Evolutionary conservation across 495 filamentous ascomycete genomes (phyloP).

Genomic region (Penicillium cinerascens): DNA sequence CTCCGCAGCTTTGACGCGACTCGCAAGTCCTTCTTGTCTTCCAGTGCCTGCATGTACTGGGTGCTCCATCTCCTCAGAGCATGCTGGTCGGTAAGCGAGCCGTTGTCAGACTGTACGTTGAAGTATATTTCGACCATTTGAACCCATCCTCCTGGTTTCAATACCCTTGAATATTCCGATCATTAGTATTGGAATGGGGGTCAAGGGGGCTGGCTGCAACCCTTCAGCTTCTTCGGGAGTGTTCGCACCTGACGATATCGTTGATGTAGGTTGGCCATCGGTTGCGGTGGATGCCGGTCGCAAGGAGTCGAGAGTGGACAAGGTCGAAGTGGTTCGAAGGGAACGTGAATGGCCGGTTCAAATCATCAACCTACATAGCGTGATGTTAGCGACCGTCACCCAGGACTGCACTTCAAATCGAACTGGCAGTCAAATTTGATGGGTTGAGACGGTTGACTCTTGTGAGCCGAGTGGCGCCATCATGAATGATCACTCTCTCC

Average conservation of each 20-base stretch:
- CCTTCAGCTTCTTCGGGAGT: background rate
- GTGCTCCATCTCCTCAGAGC: slow-evolving; percentile 73
- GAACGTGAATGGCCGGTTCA: slow-evolving; percentile 76
- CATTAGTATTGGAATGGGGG: slow-evolving; percentile 14
- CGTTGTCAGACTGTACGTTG: slow-evolving; percentile 88
- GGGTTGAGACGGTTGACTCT: background rate
- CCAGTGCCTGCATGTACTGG: slow-evolving; percentile 61
- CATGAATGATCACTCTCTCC: background rate
- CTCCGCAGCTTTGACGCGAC: slow-evolving; percentile 59
- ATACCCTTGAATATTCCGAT: slow-evolving; percentile 36
- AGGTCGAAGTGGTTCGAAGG: slow-evolving; percentile 78
- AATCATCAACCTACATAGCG: slow-evolving; percentile 60
- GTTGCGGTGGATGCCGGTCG: slow-evolving; percentile 67
- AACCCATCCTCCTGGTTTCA: slow-evolving; percentile 76
- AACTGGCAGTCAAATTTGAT: background rate
- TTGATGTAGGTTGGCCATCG: slow-evolving; percentile 77
- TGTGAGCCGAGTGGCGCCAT: background rate
- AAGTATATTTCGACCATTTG: slow-evolving; percentile 89
- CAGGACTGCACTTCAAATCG: background rate
- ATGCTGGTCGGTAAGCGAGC: slow-evolving; percentile 66
- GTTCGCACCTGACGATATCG: slow-evolving; percentile 64
- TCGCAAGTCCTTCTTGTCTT: slow-evolving; percentile 67
- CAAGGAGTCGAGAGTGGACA: slow-evolving; percentile 81
- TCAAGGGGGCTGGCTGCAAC: background rate
- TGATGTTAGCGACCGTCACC: slow-evolving; percentile 26